These are phyloP conservation scores for Helianthus tuberosus DNA, from an alignment of 129 eudicot genomes.

Conservation along the genomic window DNA sequence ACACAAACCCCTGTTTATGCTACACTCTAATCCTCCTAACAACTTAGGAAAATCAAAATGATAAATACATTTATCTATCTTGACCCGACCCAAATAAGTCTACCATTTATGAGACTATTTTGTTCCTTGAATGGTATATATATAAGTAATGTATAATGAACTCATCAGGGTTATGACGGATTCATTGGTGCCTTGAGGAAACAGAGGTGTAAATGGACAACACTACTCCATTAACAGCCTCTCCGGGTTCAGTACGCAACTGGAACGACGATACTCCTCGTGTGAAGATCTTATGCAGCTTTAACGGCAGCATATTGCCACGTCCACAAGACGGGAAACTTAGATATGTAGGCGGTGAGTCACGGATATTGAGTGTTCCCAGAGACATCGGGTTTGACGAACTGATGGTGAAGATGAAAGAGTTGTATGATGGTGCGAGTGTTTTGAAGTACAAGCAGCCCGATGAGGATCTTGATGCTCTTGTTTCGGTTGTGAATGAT, in stretches of 20 bases:
- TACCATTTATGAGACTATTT: not conserved
- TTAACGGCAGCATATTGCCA: too few relatives aligned
- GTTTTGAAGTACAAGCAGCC: conserved; percentile 82
- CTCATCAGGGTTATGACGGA: conserved; percentile 26
- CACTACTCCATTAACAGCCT: conserved; percentile 34
- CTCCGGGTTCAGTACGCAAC: conserved; percentile 25
- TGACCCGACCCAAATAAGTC: too few relatives aligned
- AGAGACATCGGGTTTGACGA: conserved; percentile 61
- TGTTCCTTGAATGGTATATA: conserved; percentile 12
- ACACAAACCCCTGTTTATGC: too few relatives aligned
- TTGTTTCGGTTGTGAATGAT: conserved; percentile 89
- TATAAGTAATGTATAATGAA: conserved; percentile 33
- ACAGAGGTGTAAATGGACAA: conserved; percentile 49
- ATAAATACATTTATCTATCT: too few relatives aligned
- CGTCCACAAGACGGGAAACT: too few relatives aligned
- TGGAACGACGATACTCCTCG: too few relatives aligned
- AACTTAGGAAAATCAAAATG: too few relatives aligned
- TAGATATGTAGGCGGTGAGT: conserved; percentile 90
- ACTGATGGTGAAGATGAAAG: conserved; percentile 79
- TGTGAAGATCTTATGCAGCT: too few relatives aligned
- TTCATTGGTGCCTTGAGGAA: not conserved
- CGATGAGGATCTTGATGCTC: conserved; percentile 91
- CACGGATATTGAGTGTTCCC: conserved; percentile 69
- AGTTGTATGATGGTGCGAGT: conserved; percentile 58
- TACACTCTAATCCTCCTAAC: too few relatives aligned